Percentiles rank a stretch among this genome's conserved stretches.
Evolutionary conservation across 73 alveolate species (phyloP).

Genomic region (Uronychia setigera): DNA sequence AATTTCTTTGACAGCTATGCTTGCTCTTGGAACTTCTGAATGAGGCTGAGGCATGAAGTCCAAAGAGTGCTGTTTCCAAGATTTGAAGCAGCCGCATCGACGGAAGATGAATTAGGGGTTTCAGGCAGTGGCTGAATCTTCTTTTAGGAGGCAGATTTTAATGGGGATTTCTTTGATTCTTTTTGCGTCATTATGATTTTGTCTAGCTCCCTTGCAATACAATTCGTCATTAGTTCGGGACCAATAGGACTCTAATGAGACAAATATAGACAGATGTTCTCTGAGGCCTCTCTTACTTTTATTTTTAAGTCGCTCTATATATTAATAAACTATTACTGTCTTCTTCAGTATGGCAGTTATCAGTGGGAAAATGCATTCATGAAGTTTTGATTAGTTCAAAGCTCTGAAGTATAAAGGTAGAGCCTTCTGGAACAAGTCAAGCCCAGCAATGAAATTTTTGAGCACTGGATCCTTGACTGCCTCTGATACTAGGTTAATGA

Average conservation of each 20-base stretch:
- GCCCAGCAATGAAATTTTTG: conserved; percentile 27
- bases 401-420: conserved; percentile 58
- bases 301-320: conserved; percentile 36
- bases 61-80: conserved; percentile 53
- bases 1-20: conserved; percentile 17
- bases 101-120: too few species aligned
- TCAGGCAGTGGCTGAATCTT: neutral
- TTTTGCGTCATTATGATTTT: neutral
- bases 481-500: conserved; percentile 35
- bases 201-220: conserved; percentile 31
- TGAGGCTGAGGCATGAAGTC: conserved; percentile 43
- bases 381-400: neutral
- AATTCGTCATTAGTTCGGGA: conserved; percentile 52
- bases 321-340: conserved; percentile 5
- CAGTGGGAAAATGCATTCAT: conserved; percentile 16
- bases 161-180: neutral
- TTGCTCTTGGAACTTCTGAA: conserved; percentile 36
- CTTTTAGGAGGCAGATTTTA: too few species aligned
- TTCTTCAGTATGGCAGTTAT: conserved; percentile 43
- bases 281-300: conserved; percentile 55
- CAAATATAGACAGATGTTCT: conserved; percentile 53
- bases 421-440: conserved; percentile 44
- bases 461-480: conserved; percentile 58
- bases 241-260: conserved; percentile 61
- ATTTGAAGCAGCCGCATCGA: conserved; percentile 44